These are phyloP conservation scores for Hansfordia pulvinata DNA, from an alignment of 2,329 filamentous ascomycete species.

Conservation along the genomic window DNA sequence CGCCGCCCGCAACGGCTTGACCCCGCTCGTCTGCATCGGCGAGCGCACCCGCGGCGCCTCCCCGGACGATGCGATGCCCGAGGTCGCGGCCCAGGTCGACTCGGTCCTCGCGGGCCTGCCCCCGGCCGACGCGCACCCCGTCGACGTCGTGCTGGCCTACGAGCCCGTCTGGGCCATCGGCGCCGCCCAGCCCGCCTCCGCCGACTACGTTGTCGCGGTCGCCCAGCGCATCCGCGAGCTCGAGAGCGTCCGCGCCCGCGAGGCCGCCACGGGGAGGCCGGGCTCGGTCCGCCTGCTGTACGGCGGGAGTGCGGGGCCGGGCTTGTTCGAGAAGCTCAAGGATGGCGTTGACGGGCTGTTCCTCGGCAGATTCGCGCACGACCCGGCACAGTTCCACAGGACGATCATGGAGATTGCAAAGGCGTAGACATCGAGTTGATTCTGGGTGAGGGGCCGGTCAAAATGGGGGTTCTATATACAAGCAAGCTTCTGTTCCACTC, in stretches of 20 bases:
- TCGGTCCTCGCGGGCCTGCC: constrained; percentile 48
- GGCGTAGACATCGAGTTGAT: constrained; percentile 12
- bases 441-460: too few species aligned
- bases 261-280: too few species aligned
- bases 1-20: constrained; percentile 52
- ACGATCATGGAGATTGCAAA: constrained; percentile 59
- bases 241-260: constrained; percentile 28
- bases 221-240: constrained; percentile 46
- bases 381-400: constrained; percentile 55
- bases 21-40: constrained; percentile 70
- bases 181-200: constrained; percentile 53
- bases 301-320: constrained; percentile 71
- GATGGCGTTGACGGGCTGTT: constrained; percentile 69
- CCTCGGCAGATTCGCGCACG: constrained; percentile 68
- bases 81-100: constrained; percentile 42
- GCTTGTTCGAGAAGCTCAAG: constrained; percentile 54
- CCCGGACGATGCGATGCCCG: neutral
- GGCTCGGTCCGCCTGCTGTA: constrained; percentile 61
- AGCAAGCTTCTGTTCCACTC: too few species aligned
- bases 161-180: constrained; percentile 88
- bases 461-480: too few species aligned
- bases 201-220: constrained; percentile 60
- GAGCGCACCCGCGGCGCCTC: constrained; percentile 35
- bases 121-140: constrained; percentile 45
- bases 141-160: constrained; percentile 71